Evolutionary conservation across 1,139 yeast species (phyloP).

Genomic region (Lizanozyma gosingica): DNA sequence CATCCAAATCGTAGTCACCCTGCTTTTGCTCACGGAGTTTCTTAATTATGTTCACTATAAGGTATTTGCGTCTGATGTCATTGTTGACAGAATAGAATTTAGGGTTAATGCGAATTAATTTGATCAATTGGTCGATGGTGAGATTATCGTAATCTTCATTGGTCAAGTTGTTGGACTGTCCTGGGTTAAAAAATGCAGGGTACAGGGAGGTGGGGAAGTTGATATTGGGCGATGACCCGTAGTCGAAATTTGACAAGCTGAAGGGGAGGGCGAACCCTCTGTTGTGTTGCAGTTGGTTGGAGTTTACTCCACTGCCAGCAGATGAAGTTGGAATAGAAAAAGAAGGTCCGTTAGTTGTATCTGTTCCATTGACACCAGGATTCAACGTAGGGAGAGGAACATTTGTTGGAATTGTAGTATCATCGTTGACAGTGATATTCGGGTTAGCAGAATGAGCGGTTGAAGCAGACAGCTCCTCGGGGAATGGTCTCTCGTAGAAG

Average conservation of each 20-base stretch:
- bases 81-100: conserved; percentile 12
- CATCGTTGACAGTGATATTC: background rate
- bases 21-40: conserved; percentile 33
- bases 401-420: background rate
- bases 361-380: conserved; percentile 1
- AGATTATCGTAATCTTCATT: conserved; percentile 34
- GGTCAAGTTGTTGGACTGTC: conserved; percentile 15
- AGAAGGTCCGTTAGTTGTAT: background rate
- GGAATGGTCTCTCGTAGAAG: background rate
- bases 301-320: background rate
- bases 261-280: background rate
- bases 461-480: conserved; percentile 1
- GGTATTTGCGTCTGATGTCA: conserved; percentile 28
- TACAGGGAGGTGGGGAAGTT: conserved; percentile 4
- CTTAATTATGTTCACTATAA: conserved; percentile 27
- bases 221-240: background rate
- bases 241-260: conserved; percentile 1
- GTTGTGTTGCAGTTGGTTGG: background rate
- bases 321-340: conserved; percentile 1
- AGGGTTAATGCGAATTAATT: conserved; percentile 16
- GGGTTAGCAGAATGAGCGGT: no score
- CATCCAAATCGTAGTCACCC: conserved; percentile 23
- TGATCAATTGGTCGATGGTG: conserved; percentile 30
- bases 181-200: conserved; percentile 14
- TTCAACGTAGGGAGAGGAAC: no score